These are phyloP conservation scores for Dentipellis fragilis DNA, from an alignment of 768 basidiomycete genomes.

Conservation along the genomic window DNA sequence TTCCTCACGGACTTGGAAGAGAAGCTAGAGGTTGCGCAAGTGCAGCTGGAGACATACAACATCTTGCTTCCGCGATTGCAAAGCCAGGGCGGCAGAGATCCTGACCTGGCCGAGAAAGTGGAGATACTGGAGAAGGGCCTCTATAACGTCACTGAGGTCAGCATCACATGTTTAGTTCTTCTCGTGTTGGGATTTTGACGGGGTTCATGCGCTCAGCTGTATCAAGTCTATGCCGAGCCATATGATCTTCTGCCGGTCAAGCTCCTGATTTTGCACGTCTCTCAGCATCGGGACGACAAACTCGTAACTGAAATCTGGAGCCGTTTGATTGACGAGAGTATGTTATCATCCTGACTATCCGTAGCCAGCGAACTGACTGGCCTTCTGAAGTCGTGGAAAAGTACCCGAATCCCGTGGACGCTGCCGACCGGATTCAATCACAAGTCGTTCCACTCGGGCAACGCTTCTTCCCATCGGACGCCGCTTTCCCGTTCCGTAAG, in stretches of 20 bases:
- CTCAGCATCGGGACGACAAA: constrained; percentile 81
- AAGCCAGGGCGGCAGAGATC: constrained; percentile 29
- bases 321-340: constrained; percentile 74
- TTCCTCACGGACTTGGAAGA: constrained; percentile 95
- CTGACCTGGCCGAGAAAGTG: constrained; percentile 54
- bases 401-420: constrained; percentile 40
- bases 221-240: constrained; percentile 78
- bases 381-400: constrained; percentile 34
- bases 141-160: constrained; percentile 79
- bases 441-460: constrained; percentile 67
- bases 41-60: constrained; percentile 87
- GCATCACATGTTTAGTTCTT: constrained; percentile 9
- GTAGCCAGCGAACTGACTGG: background rate
- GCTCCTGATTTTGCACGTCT: constrained; percentile 85
- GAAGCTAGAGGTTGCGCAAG: constrained; percentile 92
- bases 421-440: constrained; percentile 54
- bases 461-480: constrained; percentile 85
- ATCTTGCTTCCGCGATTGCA: constrained; percentile 48
- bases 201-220: constrained; percentile 44
- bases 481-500: constrained; percentile 82
- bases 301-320: constrained; percentile 84
- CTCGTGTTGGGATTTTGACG: too few species aligned
- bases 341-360: constrained; percentile 14
- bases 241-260: constrained; percentile 79
- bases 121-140: constrained; percentile 47